These are phyloP conservation scores for Mariannaea elegans DNA, from an alignment of 2,329 filamentous ascomycete species.

Conservation along the genomic window DNA sequence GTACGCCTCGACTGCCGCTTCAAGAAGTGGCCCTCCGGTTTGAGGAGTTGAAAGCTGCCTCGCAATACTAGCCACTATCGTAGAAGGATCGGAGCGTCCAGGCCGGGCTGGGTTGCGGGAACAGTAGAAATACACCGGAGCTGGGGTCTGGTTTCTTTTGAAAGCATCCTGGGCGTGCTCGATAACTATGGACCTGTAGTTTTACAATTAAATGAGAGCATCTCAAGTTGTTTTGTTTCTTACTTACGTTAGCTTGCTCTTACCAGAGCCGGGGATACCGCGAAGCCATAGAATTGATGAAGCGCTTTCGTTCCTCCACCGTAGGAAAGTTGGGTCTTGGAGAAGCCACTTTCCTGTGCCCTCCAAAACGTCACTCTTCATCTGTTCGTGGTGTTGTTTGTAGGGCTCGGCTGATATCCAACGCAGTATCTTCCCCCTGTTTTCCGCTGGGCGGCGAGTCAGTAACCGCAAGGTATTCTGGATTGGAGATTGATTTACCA, in stretches of 20 bases:
- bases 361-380: background rate
- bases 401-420: background rate
- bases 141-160: background rate
- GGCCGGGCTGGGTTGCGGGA: constrained; percentile 7
- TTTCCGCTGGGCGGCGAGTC: background rate
- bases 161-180: background rate
- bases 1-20: constrained; percentile 4
- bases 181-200: constrained; percentile 1
- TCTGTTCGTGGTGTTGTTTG: background rate
- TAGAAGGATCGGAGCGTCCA: constrained; percentile 4
- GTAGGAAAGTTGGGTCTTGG: background rate
- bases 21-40: background rate
- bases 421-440: background rate
- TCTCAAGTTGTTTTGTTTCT: background rate
- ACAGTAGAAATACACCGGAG: constrained; percentile 13
- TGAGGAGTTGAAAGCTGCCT: constrained; percentile 8
- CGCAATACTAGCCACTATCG: background rate
- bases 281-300: constrained; percentile 1
- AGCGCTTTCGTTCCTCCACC: constrained; percentile 8
- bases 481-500: background rate
- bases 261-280: constrained; percentile 2
- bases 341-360: constrained; percentile 10
- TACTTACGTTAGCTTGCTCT: constrained; percentile 8
- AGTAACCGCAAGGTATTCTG: background rate
- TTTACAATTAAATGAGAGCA: background rate